Evolutionary conservation across 2,329 filamentous ascomycete species (phyloP), one percentile per base, ranked within the genome.

Genomic region (Proliferodiscus dingleyae): DNA sequence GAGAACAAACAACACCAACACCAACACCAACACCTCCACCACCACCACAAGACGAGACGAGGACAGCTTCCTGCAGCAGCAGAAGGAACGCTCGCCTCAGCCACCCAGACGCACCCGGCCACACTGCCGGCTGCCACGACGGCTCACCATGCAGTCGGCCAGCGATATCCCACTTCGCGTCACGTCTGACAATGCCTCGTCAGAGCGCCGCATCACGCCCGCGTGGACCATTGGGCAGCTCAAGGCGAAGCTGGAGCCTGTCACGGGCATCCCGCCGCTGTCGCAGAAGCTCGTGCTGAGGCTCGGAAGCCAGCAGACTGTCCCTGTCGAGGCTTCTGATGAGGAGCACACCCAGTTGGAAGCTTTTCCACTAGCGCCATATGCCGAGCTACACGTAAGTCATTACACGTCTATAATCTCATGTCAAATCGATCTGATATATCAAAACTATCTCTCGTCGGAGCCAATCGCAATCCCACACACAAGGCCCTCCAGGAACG

Each of bases 141-240:
- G 41, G 32, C 30, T 29, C 16, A 23, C 38, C 46, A 44, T 64
- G 50, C 59, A 64, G 47, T 68, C 68, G 64, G 80, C 85, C 71
- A 78, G 81, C 43, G 88, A 93, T 65, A 77, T 93, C 46, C 83
- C 87, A 54, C 75, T 93, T 59, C 75, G 83, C 53, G 79, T 93
- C 61, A 77, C 77, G 50, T 91, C 87, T 41, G 83, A 88, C 50
- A 87, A 85, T 66, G 76, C 85, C 38, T 80, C 83, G 39, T 90
- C 89, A 41, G 93, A 98, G 70, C 86, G 91, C 51, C 87, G 93
- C 56, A 82, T 97, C 65, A 91, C 88, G 21, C 91, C 91, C 11
- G 85, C 90, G 56, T 98, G 93, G 93, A 85, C 84, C 51, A 85
- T 98, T 62, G 74, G 77, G 45, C 83, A 88, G 60, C 77, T 97